Conservation (phyloP, 2,329 filamentous ascomycete genomes). For the Catunica adiposa region DNA sequence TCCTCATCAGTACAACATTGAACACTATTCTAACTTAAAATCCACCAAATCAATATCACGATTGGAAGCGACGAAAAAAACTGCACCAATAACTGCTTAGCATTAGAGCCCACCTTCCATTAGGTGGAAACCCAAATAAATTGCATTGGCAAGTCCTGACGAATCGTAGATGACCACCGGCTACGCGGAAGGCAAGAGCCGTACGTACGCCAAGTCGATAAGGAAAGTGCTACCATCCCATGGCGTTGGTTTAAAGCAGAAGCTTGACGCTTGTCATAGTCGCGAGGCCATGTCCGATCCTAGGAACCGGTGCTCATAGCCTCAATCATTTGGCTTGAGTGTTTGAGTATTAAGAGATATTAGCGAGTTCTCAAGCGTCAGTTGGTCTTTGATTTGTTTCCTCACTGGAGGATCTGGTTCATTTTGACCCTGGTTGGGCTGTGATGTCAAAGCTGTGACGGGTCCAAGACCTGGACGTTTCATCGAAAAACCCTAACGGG, state of each 20-base stretch:
- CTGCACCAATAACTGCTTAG: background rate
- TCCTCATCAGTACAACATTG: background rate
- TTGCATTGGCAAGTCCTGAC: background rate
- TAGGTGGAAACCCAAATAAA: background rate
- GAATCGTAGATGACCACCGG: background rate
- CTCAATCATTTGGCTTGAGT: background rate
- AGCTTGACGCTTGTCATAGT: no score
- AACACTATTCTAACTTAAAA: background rate
- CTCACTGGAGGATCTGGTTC: background rate
- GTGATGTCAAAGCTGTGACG: background rate
- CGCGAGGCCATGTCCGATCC: no score
- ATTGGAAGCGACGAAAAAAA: background rate
- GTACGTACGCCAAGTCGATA: no score
- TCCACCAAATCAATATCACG: background rate
- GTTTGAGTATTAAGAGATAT: background rate
- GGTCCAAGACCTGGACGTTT: background rate
- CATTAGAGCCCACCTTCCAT: background rate
- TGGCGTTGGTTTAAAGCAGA: no score
- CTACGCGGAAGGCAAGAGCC: background rate
- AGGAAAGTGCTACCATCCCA: no score
- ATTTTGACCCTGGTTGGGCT: slow-evolving; percentile 4
- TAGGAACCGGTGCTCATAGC: background rate
- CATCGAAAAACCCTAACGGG: background rate
- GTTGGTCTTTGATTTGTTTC: background rate
- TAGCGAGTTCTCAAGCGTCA: background rate